Percentiles rank a stretch among this genome's conserved stretches.
phyloP scores from a whole-genome alignment of 2,329 filamentous ascomycete genomes.

The Cladosporium sp. region DNA sequence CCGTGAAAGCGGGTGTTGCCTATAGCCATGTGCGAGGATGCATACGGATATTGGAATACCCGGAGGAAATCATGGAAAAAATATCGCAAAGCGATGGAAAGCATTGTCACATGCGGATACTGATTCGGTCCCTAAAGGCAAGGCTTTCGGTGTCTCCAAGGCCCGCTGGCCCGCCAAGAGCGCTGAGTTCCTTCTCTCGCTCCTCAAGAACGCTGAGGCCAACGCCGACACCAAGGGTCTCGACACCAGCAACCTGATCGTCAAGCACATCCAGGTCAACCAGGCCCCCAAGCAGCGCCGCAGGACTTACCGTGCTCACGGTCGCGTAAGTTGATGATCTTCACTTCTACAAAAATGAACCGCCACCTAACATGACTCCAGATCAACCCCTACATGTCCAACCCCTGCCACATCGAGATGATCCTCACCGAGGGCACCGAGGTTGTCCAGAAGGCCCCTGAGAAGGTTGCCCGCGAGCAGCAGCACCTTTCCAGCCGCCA shows the following conservation, averaged over 20 bases:
- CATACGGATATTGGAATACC: conserved; percentile 32
- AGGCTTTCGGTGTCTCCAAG: conserved; percentile 97
- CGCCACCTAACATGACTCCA: conserved; percentile 42
- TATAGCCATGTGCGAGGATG: conserved; percentile 42
- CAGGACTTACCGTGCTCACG: conserved; percentile 99
- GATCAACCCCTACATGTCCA: conserved; percentile 99
- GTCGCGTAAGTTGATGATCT: conserved; percentile 75
- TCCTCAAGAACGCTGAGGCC: conserved; percentile 96
- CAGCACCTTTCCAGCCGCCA: conserved; percentile 83
- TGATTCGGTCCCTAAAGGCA: conserved; percentile 63
- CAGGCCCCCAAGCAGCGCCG: conserved; percentile 99
- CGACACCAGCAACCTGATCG: conserved; percentile 93
- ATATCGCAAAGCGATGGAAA: conserved; percentile 24
- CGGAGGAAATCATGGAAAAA: conserved; percentile 24
- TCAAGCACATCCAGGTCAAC: conserved; percentile 99
- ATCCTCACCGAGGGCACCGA: conserved; percentile 98
- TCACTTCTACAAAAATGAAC: not conserved
- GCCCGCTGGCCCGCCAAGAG: conserved; percentile 99
- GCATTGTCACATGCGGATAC: conserved; percentile 26
- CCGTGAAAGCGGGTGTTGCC: conserved; percentile 23
- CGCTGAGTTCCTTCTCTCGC: conserved; percentile 93
- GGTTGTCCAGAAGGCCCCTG: conserved; percentile 85
- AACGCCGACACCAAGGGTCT: conserved; percentile 97
- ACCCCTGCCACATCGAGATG: conserved; percentile 99
- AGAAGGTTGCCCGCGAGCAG: conserved; percentile 64